A percentile compares a stretch with the other conserved stretches of the same genome.
phyloP scores from a whole-genome alignment of 495 filamentous ascomycete species.

The Xylaria grammica region DNA sequence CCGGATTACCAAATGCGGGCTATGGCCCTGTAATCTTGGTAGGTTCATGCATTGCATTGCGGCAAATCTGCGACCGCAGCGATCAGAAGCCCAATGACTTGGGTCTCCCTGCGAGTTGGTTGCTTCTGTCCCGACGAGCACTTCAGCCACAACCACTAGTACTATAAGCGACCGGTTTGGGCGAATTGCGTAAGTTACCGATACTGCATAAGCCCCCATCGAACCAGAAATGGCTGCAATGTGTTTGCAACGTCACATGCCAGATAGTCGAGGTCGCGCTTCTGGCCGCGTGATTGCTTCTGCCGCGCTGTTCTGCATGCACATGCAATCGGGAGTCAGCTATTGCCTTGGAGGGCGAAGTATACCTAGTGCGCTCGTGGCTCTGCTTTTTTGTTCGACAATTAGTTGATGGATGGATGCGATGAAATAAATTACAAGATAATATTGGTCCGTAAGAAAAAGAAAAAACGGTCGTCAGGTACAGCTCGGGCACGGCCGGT shows the following conservation, averaged over 20 bases:
- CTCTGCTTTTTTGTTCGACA: too few species aligned
- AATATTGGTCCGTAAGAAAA: too few species aligned
- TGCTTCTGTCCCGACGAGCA: not conserved
- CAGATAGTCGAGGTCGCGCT: not conserved
- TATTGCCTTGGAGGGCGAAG: too few species aligned
- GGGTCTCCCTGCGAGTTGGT: not conserved
- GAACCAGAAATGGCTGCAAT: too few species aligned
- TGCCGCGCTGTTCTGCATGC: too few species aligned
- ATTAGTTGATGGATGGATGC: too few species aligned
- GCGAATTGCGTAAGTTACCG: not conserved
- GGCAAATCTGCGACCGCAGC: not conserved
- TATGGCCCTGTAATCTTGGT: not conserved
- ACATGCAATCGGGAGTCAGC: too few species aligned
- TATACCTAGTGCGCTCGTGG: too few species aligned
- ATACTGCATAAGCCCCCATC: not conserved
- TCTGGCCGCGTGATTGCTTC: not conserved
- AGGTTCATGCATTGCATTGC: not conserved
- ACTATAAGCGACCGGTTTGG: not conserved
- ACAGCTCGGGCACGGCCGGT: too few species aligned
- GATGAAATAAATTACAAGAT: too few species aligned
- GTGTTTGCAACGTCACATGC: not conserved
- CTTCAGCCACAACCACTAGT: too few species aligned
- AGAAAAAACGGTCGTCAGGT: too few species aligned
- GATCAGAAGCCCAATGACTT: not conserved
- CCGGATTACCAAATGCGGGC: not conserved